Percentiles rank a stretch among this genome's conserved stretches.
phyloP scores from a whole-genome alignment of 345 rosid genomes.

The Brassica carinata region DNA sequence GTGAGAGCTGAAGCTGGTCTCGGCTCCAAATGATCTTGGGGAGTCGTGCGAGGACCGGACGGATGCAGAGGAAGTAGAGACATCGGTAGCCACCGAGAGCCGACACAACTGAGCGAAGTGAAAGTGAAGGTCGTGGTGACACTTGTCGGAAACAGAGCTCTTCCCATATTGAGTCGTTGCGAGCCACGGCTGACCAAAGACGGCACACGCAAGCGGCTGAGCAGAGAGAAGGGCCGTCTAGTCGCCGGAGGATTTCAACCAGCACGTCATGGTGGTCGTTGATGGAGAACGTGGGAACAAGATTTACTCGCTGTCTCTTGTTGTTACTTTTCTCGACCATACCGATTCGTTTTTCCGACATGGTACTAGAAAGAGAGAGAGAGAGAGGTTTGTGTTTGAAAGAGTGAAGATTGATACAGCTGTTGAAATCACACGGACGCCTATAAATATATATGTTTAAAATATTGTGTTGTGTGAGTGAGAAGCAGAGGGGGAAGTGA shows the following conservation, averaged over 20 bases:
- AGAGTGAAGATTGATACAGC: conserved; percentile 37
- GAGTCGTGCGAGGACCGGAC: conserved; percentile 60
- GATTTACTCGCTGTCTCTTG: conserved; percentile 40
- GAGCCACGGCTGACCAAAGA: conserved; percentile 76
- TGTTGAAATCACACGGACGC: conserved; percentile 38
- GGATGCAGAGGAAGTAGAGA: conserved; percentile 82
- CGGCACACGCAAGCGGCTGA: conserved; percentile 90
- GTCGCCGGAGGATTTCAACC: conserved; percentile 66
- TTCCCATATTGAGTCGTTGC: conserved; percentile 86
- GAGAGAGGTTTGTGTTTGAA: conserved; percentile 7
- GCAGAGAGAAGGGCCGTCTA: conserved; percentile 85
- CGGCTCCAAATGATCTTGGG: conserved; percentile 41
- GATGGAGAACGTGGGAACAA: conserved; percentile 43
- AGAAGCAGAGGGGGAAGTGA: conserved; percentile 29
- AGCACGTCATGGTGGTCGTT: conserved; percentile 90
- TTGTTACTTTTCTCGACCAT: conserved; percentile 30
- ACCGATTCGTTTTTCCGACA: conserved; percentile 37
- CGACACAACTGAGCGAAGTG: conserved; percentile 65
- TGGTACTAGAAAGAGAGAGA: conserved; percentile 13
- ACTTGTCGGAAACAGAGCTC: conserved; percentile 84
- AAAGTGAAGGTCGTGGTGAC: conserved; percentile 58
- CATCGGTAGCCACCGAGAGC: conserved; percentile 92
- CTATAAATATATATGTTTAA: conserved; percentile 6
- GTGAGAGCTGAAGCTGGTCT: conserved; percentile 83
- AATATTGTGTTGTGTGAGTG: conserved; percentile 25